phyloP scores from a whole-genome alignment of 2,329 filamentous ascomycete genomes.

The Plenodomus tracheiphilus region DNA sequence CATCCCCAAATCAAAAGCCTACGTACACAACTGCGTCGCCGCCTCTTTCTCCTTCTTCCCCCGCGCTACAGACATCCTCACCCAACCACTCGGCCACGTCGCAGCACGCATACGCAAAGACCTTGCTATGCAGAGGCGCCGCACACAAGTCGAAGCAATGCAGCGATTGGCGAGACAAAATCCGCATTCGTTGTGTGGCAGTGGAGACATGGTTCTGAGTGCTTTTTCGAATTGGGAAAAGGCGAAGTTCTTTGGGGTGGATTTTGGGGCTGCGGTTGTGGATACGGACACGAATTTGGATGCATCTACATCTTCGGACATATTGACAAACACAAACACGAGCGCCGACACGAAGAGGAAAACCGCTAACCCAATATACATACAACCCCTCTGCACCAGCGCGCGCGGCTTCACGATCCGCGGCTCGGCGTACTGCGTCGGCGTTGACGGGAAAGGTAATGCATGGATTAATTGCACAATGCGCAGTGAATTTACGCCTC shows the following conservation, averaged over 20 bases:
- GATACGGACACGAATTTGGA: background rate
- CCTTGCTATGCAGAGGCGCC: conserved; percentile 18
- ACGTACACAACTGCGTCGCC: conserved; percentile 17
- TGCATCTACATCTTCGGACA: too few relatives aligned
- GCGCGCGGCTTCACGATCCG: background rate
- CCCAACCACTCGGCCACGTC: conserved; percentile 21
- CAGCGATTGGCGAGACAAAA: conserved; percentile 1
- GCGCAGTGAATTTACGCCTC: background rate
- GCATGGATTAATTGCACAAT: background rate
- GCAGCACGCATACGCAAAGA: conserved; percentile 27
- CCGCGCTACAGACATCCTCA: conserved; percentile 16
- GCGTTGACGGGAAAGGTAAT: background rate
- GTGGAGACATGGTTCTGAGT: conserved; percentile 5
- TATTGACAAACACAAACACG: too few relatives aligned
- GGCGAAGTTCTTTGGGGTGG: conserved; percentile 17
- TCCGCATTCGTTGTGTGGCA: conserved; percentile 8
- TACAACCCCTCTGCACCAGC: background rate
- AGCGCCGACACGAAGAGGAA: background rate
- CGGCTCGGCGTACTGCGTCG: background rate
- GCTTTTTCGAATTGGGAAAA: conserved; percentile 20
- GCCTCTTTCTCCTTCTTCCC: conserved; percentile 12
- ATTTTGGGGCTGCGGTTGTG: conserved; percentile 16
- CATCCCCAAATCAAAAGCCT: conserved; percentile 15
- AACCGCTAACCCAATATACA: background rate
- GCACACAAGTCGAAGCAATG: conserved; percentile 16